Percentiles rank a stretch among this genome's conserved stretches.
Conservation (phyloP, 768 basidiomycete genomes). For the Collybia sordida region DNA sequence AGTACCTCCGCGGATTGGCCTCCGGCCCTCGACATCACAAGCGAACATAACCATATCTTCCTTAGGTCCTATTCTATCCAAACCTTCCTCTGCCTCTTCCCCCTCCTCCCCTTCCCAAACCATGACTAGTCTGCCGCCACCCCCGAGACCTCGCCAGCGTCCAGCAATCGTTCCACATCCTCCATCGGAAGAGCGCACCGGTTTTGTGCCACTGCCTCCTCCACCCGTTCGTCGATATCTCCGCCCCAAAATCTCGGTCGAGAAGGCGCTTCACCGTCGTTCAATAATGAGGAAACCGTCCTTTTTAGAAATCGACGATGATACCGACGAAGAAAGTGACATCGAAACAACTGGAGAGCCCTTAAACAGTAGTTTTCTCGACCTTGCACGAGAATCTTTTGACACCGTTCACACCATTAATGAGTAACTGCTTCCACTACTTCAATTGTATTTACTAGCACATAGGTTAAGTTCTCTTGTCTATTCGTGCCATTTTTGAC, state of each 20-base stretch:
- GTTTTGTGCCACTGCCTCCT: constrained; percentile 29
- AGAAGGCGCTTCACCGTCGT: constrained; percentile 42
- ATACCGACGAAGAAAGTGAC: constrained; percentile 32
- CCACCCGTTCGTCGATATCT: constrained; percentile 25
- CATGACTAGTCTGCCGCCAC: constrained; percentile 50
- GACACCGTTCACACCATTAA: constrained; percentile 40
- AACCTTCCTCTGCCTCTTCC: neutral
- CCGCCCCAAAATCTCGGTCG: constrained; percentile 32
- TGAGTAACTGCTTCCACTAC: constrained; percentile 11
- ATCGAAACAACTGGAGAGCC: constrained; percentile 17
- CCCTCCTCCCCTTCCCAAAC: constrained; percentile 20
- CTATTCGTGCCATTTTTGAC: constrained; percentile 8
- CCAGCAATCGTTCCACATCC: constrained; percentile 21
- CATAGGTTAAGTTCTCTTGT: constrained; percentile 3
- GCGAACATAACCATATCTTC: constrained; percentile 19
- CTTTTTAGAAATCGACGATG: constrained; percentile 68
- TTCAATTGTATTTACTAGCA: constrained; percentile 4
- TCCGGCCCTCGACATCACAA: constrained; percentile 37
- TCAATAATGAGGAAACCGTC: constrained; percentile 69
- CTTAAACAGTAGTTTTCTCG: constrained; percentile 44
- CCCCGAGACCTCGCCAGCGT: constrained; percentile 44
- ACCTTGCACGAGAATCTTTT: constrained; percentile 52
- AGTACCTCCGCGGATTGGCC: constrained; percentile 14
- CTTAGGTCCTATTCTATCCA: constrained; percentile 13
- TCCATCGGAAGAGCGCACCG: constrained; percentile 1